Evolutionary conservation across 169 alveolate genomes (phyloP), one percentile per base, ranked within the genome.

Genomic region (Hammondia hammondi): DNA sequence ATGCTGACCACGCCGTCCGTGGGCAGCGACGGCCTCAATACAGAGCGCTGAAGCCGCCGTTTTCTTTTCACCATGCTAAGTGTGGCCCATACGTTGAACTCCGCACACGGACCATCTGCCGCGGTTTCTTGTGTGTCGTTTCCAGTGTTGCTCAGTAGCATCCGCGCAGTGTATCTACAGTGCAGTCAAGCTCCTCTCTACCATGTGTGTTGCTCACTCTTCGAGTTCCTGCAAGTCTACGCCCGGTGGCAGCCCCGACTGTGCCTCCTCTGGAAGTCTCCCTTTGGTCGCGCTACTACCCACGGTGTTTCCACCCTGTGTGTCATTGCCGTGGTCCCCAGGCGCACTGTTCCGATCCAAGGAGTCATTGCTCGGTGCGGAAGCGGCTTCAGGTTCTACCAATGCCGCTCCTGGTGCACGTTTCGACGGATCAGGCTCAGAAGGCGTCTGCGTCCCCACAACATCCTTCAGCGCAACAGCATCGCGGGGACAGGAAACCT

Each of bases 181-280:
- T 4, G 24, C 21, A 67, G 32, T 27, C 9, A 6, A 4, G 77
- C 32, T 17, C 77, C 21, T 67, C 77, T 67, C 77, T 67, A 67
- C 77, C 27, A 29, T 7, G 77, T 27, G 77, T 77, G 56, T 9
- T 37, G 48, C 87, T 77, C 87, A 77, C 87, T 77, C 56, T 77
- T 77, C 43, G 12, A 77, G 87, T 39, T 77, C 56, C 46, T 77
- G 27, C 87, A 77, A 24, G 87, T 77, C 48, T 77, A 77, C 48
- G 87, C 87, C 87, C 12, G 48, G 45, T 21, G 87, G 87, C 48
- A 77, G 48, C 21, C 87, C 87, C 29, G 87, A 29, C 87, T 29
- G 48, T 37, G 77, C 77, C 77, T 67, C 77, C n/a, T 9, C n/a
- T 14, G 77, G 32, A 14, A 29, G 77, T 27, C 77, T 29, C 35